Evolutionary conservation across 495 filamentous ascomycete species (phyloP), one percentile per base, ranked within the genome.

Genomic region (Aspergillus olivimuriae): DNA sequence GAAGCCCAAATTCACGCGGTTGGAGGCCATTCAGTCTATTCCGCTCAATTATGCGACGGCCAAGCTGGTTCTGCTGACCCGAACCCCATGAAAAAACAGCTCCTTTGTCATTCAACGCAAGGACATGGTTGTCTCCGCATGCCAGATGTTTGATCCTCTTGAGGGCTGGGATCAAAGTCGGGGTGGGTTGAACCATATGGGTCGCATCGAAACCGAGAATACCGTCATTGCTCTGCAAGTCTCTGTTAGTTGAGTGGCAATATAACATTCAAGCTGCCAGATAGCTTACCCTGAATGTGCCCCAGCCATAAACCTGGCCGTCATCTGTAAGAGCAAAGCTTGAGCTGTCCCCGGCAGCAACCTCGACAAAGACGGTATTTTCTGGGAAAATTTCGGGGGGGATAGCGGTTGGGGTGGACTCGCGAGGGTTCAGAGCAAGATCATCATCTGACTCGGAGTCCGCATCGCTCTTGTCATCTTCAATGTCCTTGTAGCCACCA

Each of bases 281-380:
- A 33, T 23, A 11, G 48, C 77, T 65, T 68, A 82, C 79, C 36
- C 75, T 62, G 62, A 85, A 86, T n/a, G 77, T 80, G 45, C 82
- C 82, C 82, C 82, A 86, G 21, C 81, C 82, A 55, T 79, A 85
- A 20, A 86, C 80, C 15, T 62, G 58, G 26, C 82, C 82, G 39
- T 81, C 74, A 41, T 83, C 74, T 10, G 82, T 86, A 15, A 86
- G 58, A 31, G 74, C 82, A 57, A 85, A 82, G 24, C 75, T 77
- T 26, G 68, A 66, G 51, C 78, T 83, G 51, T 86, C 82, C 15
- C 78, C 77, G 48, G 80, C 78, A 42, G 75, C 72, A 22, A 85
- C 72, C 49, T 80, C 63, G 19, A 75, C 70, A 52, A 83, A 82
- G 4, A 66, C 55, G n/a, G 73, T 77, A 22, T 61, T 71, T 34